Base-by-base conservation (phyloP, 306 rosid species). In the Prunus dulcis region DNA sequence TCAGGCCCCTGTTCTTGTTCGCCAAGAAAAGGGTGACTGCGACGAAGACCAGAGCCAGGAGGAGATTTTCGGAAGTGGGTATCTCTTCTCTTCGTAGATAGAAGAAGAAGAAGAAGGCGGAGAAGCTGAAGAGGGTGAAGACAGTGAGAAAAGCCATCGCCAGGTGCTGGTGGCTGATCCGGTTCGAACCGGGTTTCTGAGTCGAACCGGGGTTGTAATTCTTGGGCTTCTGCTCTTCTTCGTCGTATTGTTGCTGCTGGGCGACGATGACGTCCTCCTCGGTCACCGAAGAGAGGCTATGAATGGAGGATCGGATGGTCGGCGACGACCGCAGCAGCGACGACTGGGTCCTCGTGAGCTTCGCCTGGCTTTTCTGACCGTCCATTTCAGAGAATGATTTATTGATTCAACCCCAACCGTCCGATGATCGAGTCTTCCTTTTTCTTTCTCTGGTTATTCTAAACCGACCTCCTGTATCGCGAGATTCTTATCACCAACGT, bases 301-400 rank as follows among this genome's bases (percentile, higher is more conserved):
- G 98, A 81, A 92, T 80, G 74, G 99, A 96, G 43, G 99, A 95
- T 80, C 99, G 93, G 76, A 95, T 84, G 65, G 99, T 92, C 18
- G 97, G 91, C 8, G 99, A 92, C 3, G 92, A 89, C 22, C 92
- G 92, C 11, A 91, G 98, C 10, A 95, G 89, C 9, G 97, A 92
- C 7, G 99, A 95, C 49, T 92, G 93, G 30, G 93, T 95, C 70
- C 99, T 82, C 34, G 97, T 88, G 22, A 95, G 97, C 85, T 89
- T 92, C 56, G 89, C 69, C 74, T 79, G 93, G 71, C 88, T 86
- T 84, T 83, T 90, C 82, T 87, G 97, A 61, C 90, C 78, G 76
- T 95, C 97, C 97, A 92, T 92, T 69, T 27, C 17, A 49, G 53
- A 49, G 32, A 58, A 20, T 64, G 69, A 56, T 15, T 12, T 14